Conservation (phyloP, 306 rosid species). For the Dryas octopetala region DNA sequence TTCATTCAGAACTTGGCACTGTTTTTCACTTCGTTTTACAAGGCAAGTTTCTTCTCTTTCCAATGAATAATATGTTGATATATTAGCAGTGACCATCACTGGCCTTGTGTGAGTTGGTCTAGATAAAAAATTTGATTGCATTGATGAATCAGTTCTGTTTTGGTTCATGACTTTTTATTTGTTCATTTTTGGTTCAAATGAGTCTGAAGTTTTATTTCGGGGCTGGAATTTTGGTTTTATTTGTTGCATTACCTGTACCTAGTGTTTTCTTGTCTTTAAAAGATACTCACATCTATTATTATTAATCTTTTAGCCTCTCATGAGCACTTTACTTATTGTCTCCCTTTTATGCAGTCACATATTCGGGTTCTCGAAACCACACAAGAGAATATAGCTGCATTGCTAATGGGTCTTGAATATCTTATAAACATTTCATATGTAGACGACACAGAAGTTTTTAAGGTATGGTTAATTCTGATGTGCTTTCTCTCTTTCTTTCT, state of each 20-base stretch:
- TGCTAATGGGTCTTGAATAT: constrained; percentile 93
- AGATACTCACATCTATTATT: too few relatives aligned
- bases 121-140: background rate
- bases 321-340: background rate
- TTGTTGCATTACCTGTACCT: background rate
- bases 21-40: constrained; percentile 87
- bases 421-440: constrained; percentile 90
- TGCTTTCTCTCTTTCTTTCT: background rate
- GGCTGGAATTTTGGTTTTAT: too few relatives aligned
- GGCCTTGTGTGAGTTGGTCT: background rate
- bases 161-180: background rate
- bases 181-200: background rate
- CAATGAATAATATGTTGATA: background rate
- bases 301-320: background rate
- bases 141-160: background rate
- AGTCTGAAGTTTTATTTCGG: too few relatives aligned
- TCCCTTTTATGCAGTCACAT: constrained; percentile 55
- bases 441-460: constrained; percentile 94
- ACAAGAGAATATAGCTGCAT: constrained; percentile 67
- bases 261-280: background rate
- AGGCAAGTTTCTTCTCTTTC: constrained; percentile 44
- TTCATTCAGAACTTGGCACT: constrained; percentile 94
- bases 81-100: background rate
- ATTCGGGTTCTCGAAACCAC: constrained; percentile 75
- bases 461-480: constrained; percentile 43